Conservation (phyloP, 2,329 filamentous ascomycete genomes). For the Aspergillus thermomutatus region DNA sequence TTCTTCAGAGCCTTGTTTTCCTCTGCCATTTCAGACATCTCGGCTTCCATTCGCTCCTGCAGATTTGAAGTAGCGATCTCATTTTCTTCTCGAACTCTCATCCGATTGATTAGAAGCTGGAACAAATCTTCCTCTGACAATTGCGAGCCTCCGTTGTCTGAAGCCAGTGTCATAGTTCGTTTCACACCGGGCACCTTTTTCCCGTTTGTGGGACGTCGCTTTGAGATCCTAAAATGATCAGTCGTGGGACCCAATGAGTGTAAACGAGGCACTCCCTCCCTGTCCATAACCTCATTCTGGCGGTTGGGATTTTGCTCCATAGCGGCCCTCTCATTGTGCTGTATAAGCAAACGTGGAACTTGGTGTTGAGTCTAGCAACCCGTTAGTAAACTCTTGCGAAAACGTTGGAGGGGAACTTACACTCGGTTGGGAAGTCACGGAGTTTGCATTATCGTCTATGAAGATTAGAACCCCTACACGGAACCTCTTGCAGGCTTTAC, state of each 20-base stretch:
- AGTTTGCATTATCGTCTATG: background rate
- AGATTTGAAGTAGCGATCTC: slow-evolving; percentile 21
- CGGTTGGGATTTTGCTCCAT: background rate
- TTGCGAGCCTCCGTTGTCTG: slow-evolving; percentile 1
- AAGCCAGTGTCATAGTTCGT: background rate
- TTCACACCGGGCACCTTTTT: background rate
- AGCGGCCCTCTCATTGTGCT: background rate
- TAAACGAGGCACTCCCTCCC: background rate
- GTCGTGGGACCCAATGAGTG: background rate
- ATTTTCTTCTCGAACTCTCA: slow-evolving; percentile 34
- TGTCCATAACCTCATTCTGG: background rate
- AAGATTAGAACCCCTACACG: background rate
- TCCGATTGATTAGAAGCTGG: slow-evolving; percentile 31
- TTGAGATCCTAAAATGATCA: slow-evolving; percentile 12
- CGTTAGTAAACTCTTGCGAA: background rate
- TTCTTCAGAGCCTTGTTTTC: slow-evolving; percentile 28
- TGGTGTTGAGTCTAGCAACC: background rate
- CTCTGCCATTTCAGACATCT: slow-evolving; percentile 21
- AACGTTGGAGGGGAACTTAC: background rate
- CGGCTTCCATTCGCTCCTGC: slow-evolving; percentile 24
- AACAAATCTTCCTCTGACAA: slow-evolving; percentile 36
- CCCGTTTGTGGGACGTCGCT: slow-evolving; percentile 11
- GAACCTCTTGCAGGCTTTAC: background rate
- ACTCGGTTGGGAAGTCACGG: background rate
- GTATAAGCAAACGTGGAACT: background rate